Evolutionary conservation across 345 rosid species (phyloP), one percentile per base, ranked within the genome.

Genomic region (Heritiera fomes): DNA sequence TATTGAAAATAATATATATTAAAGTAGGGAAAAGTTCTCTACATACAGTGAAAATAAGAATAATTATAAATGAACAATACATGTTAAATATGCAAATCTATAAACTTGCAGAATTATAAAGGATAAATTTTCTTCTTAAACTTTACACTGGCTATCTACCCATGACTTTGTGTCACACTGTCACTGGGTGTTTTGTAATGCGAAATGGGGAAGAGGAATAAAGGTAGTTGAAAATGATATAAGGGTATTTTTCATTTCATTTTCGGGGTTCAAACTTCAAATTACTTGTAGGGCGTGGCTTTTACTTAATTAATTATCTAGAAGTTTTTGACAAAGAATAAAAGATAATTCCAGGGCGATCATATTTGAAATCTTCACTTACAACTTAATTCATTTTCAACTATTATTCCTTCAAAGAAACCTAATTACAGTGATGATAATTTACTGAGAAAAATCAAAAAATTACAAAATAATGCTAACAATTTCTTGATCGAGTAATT

Each of bases 111-210:
- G 38, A 34, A 34, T 34, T 34, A 34, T 34, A 34, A 34, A 34
- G 38, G 56, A 58, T 67, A 41, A 64, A 23, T 23, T 17, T 50
- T 17, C 15, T 34, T 34, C 38, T 34, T 34, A 34, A 34, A 4
- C 41, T 43, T 56, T n/a, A 13, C 41, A 59, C 66, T 61, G 66
- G 62, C 55, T 38, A 79, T 79, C 76, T 11, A 77, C 81, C 73
- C 61, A 60, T 75, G 90, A 84, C 85, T 84, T 86, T 82, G 61
- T 61, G 70, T 60, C 28, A 23, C 28, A 23, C 28, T 23, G 28
- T 23, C n/a, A 13, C 18, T 47, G 5, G 56, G 8, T 56, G 82
- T 40, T 60, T 49, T 38, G n/a, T 34, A 52, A 78, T 79, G 79
- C 81, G 85, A 80, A 86, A 76, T 20, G 75, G 67, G 59, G n/a